Evolutionary conservation across 306 rosid species (phyloP).

Genomic region (Malus orientalis): DNA sequence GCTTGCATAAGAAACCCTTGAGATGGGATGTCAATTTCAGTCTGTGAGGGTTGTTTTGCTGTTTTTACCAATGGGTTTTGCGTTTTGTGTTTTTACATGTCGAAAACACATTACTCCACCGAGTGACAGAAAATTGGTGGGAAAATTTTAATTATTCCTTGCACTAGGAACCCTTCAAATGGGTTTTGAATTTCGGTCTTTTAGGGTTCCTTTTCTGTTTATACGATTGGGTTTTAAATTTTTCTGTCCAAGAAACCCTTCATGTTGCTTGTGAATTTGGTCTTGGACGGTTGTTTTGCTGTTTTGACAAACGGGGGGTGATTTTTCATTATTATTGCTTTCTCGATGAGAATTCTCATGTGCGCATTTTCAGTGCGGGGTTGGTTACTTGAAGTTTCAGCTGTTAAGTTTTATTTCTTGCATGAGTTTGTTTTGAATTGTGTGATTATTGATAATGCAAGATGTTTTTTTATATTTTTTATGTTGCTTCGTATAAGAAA

Average conservation of each 20-base stretch:
- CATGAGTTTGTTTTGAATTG: neutral
- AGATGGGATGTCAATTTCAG: neutral
- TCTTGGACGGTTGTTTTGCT: neutral
- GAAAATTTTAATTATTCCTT: neutral
- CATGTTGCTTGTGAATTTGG: conserved; percentile 1
- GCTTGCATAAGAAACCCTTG: neutral
- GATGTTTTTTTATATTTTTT: neutral
- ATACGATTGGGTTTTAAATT: neutral
- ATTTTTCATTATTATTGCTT: neutral
- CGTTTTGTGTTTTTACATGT: neutral
- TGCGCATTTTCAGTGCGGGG: neutral
- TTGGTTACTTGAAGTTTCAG: neutral
- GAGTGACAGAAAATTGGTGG: neutral
- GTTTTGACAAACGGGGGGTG: neutral
- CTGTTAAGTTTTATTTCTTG: neutral
- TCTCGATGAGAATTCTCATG: neutral
- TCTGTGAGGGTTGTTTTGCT: neutral
- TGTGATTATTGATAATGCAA: neutral
- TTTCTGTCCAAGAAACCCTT: neutral
- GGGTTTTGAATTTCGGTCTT: neutral
- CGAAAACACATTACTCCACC: conserved; percentile 7
- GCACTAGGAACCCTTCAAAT: neutral
- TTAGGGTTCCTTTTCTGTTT: neutral
- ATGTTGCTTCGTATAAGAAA: neutral
- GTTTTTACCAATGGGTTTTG: neutral